Evolutionary conservation across 495 filamentous ascomycete genomes (phyloP).

Genomic region (Jackrogersella multiformis): DNA sequence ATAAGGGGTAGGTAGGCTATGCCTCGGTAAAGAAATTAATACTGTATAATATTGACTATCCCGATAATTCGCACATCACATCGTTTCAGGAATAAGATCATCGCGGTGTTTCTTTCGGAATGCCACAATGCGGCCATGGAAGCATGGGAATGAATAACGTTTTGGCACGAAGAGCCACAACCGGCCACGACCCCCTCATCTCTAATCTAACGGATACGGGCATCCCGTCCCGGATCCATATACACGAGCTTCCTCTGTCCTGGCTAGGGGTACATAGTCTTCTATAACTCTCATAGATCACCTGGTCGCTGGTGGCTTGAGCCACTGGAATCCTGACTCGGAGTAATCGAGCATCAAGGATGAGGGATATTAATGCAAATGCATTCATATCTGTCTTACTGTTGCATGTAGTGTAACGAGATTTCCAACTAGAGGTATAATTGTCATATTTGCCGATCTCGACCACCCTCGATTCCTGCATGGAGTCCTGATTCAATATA

Average conservation of each 20-base stretch:
- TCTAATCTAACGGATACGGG: too few relatives aligned
- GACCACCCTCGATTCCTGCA: background rate
- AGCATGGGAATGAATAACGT: too few relatives aligned
- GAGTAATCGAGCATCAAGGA: background rate
- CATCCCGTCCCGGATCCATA: too few relatives aligned
- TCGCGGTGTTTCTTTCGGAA: too few relatives aligned
- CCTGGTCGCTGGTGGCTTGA: too few relatives aligned
- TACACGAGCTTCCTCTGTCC: too few relatives aligned
- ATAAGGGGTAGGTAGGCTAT: background rate
- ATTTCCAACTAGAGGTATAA: background rate
- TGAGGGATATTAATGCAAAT: background rate
- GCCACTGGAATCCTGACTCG: too few relatives aligned
- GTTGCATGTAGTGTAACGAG: background rate
- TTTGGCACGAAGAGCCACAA: too few relatives aligned
- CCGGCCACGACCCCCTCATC: too few relatives aligned
- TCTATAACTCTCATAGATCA: too few relatives aligned
- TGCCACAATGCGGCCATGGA: too few relatives aligned
- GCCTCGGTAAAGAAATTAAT: background rate
- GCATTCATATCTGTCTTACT: background rate
- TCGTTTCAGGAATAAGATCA: background rate
- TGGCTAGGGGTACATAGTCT: too few relatives aligned
- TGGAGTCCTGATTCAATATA: background rate
- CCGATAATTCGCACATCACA: background rate
- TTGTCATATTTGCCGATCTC: background rate
- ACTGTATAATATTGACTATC: background rate